These are phyloP conservation scores for Thraustochytrium striatum DNA, from an alignment of 352 stramenopile species.

Conservation along the genomic window DNA sequence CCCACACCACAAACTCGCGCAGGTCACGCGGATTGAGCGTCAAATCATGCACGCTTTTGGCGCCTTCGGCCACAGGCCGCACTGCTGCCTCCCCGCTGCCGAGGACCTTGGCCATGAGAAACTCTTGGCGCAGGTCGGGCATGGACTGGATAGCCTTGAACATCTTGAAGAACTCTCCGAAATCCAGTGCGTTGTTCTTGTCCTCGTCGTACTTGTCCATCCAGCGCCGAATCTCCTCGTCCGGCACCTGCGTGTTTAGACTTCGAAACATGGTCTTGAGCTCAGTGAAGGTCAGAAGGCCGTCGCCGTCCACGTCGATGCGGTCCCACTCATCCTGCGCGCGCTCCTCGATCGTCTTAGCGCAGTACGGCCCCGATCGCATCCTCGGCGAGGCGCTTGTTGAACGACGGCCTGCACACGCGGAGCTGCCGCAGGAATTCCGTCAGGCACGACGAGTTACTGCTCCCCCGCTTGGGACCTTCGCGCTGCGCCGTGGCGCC, in stretches of 20 bases:
- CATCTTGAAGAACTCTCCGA: constrained; percentile 41
- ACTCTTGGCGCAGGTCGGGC: constrained; percentile 34
- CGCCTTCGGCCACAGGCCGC: neutral
- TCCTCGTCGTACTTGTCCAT: constrained; percentile 43
- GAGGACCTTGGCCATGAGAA: constrained; percentile 54
- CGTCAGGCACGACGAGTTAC: neutral
- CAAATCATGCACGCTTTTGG: neutral
- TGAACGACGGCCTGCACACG: constrained; percentile 58
- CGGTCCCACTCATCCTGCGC: constrained; percentile 33
- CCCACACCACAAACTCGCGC: neutral
- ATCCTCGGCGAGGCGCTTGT: constrained; percentile 61
- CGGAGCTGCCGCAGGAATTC: neutral
- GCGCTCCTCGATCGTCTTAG: constrained; percentile 16
- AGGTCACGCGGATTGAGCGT: neutral
- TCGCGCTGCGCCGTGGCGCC: neutral
- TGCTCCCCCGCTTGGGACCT: too few relatives aligned
- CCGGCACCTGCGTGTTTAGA: constrained; percentile 30
- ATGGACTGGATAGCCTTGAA: constrained; percentile 44
- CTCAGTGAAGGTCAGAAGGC: constrained; percentile 10
- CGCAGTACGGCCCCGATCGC: too few relatives aligned
- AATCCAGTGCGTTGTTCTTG: constrained; percentile 22
- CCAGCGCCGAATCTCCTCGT: constrained; percentile 16
- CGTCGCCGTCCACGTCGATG: constrained; percentile 8
- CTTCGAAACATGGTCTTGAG: constrained; percentile 36
- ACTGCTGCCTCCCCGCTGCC: constrained; percentile 14